Evolutionary conservation across 192 early-diverging fungal genomes (phyloP), one percentile per base, ranked within the genome.

Genomic region (Entomortierella lignicola): DNA sequence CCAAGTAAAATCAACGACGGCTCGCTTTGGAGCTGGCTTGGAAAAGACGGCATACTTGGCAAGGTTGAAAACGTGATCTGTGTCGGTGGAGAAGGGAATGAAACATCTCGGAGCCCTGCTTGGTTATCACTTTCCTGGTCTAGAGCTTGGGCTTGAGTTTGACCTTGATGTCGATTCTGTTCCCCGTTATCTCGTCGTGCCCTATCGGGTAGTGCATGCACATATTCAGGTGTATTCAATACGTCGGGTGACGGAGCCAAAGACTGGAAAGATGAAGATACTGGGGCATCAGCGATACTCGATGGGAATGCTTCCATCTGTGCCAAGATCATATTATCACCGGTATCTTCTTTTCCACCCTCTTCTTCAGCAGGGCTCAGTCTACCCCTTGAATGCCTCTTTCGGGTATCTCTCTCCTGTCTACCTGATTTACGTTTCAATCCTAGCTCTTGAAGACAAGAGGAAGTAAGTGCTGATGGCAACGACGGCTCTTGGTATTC

Each of bases 371-470:
- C 26, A 23, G 31, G 55, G 17, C 31, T 57, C 30, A 8, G 13
- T 32, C 21, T 17, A 4, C 55, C 18, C 18, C 55, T 34, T 4
- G 21, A 7, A 4, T 5, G 30, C 6, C 55, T 11, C 20, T 57
- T 57, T 17, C 55, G 27, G 18, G 4, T 1, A 4, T 57, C 31
- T 37, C 10, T 21, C 12, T 34, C 55, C 31, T 32, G 20, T 32
- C 55, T 20, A 17, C 23, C 26, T 54, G 18, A 21, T 20, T 30
- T 57, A 6, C 55, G 55, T 57, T 57, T 57, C 11, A 63, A 21
- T 7, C 62, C 62, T n/a, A 63, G 32, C 25, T 63, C 62, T 34
- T 63, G 48, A 10, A 63, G 50, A 52, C 62, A 63, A 4, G 62
- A 63, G 2, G 62, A 32, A 1, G 62, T 63, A 12, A 63, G 50